Percentiles rank a stretch among this genome's conserved stretches.
phyloP scores from a whole-genome alignment of 257 asterid species.

The Asclepias syriaca region DNA sequence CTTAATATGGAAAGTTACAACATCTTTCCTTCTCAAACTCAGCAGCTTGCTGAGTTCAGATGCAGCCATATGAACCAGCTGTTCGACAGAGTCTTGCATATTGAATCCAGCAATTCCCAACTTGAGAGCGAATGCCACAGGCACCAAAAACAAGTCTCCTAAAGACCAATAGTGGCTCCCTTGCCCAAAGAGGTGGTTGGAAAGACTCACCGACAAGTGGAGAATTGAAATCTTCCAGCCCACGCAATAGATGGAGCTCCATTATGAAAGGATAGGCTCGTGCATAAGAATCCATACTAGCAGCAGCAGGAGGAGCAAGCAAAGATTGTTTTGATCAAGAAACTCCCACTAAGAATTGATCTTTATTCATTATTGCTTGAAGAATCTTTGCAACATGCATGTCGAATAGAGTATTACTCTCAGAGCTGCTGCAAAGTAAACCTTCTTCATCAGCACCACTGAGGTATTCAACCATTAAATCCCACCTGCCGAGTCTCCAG shows the following conservation, averaged over 20 bases:
- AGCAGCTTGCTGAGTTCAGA: too few relatives aligned
- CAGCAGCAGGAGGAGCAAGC: slow-evolving; percentile 99
- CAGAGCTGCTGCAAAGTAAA: slow-evolving; percentile 85
- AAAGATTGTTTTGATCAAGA: slow-evolving; percentile 84
- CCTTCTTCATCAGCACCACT: too few relatives aligned
- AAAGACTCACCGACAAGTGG: slow-evolving; percentile 84
- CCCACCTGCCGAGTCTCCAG: too few relatives aligned
- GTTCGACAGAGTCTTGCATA: slow-evolving; percentile 97
- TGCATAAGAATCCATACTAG: slow-evolving; percentile 98
- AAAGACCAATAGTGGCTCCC: slow-evolving; percentile 95
- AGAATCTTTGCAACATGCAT: slow-evolving; percentile 93
- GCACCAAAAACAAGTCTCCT: slow-evolving; percentile 87
- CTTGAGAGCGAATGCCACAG: slow-evolving; percentile 64
- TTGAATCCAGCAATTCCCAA: slow-evolving; percentile 90
- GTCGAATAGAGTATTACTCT: slow-evolving; percentile 90
- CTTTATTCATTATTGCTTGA: slow-evolving; percentile 85
- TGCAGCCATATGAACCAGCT: too few relatives aligned
- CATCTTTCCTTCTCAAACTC: too few relatives aligned
- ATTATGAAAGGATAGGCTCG: slow-evolving; percentile 94
- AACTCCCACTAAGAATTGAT: slow-evolving; percentile 62
- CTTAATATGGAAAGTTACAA: too few relatives aligned
- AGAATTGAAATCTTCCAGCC: slow-evolving; percentile 79
- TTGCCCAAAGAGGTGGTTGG: slow-evolving; percentile 96
- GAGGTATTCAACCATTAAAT: too few relatives aligned
- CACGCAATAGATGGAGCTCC: slow-evolving; percentile 93